phyloP scores from a whole-genome alignment of 2,329 filamentous ascomycete genomes.

The Elsinoe fawcettii region DNA sequence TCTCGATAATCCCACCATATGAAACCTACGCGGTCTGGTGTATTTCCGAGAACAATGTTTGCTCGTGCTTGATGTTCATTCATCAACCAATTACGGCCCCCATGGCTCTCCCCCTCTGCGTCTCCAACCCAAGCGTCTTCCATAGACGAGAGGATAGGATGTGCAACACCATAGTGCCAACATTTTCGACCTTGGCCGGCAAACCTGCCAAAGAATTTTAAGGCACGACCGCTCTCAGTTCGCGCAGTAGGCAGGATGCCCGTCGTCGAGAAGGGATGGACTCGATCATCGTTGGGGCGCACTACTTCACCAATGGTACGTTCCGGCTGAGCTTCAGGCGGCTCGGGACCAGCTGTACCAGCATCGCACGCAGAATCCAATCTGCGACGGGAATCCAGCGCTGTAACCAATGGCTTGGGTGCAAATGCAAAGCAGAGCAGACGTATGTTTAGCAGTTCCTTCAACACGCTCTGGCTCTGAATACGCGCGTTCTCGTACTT shows the following conservation, averaged over 20 bases:
- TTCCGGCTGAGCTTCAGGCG: too few species aligned
- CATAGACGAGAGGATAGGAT: constrained; percentile 37
- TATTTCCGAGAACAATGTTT: constrained; percentile 31
- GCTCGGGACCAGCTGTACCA: too few species aligned
- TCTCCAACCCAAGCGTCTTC: constrained; percentile 34
- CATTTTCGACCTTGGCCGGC: constrained; percentile 33
- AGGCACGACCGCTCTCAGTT: too few species aligned
- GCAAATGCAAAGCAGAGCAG: neutral
- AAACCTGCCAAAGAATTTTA: constrained; percentile 35
- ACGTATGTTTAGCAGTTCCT: neutral
- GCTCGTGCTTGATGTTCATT: constrained; percentile 28
- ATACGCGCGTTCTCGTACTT: neutral
- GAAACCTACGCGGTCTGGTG: constrained; percentile 23
- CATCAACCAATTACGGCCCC: constrained; percentile 32
- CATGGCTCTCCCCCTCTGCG: constrained; percentile 21
- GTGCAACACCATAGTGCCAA: constrained; percentile 34
- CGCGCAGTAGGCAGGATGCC: too few species aligned
- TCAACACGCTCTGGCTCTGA: neutral
- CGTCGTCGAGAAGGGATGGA: too few species aligned
- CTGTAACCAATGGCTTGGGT: neutral
- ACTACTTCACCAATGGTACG: too few species aligned
- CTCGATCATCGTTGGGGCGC: too few species aligned
- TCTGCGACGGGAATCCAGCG: too few species aligned
- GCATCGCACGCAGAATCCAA: too few species aligned
- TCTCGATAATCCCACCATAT: constrained; percentile 39